These are phyloP conservation scores for Kandelia obovata DNA, from an alignment of 345 rosid genomes.

Conservation along the genomic window DNA sequence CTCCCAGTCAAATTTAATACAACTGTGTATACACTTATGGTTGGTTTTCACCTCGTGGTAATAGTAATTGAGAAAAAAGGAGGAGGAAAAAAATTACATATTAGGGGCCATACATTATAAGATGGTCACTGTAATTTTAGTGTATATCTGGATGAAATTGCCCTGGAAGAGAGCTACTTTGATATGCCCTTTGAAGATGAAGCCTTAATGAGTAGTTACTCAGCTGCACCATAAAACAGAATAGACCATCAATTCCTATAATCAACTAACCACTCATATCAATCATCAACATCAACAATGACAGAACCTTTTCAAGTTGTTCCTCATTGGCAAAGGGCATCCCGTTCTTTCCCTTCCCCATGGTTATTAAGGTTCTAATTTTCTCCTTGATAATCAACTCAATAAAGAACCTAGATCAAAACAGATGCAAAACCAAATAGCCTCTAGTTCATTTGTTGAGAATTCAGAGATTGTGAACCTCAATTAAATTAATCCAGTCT, in stretches of 20 bases:
- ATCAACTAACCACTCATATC: background rate
- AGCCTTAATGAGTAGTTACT: conserved; percentile 46
- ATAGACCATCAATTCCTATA: background rate
- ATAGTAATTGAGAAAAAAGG: background rate
- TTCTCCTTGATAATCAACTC: too few relatives aligned
- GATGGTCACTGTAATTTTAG: conserved; percentile 3
- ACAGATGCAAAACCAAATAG: too few relatives aligned
- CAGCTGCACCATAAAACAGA: conserved; percentile 32
- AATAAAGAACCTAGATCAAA: too few relatives aligned
- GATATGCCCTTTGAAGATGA: conserved; percentile 46
- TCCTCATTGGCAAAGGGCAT: too few relatives aligned
- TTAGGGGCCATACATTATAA: background rate
- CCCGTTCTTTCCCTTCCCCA: too few relatives aligned
- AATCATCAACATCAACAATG: background rate
- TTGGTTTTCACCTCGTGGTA: background rate
- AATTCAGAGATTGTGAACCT: too few relatives aligned
- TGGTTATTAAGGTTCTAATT: too few relatives aligned
- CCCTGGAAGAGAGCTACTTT: conserved; percentile 13
- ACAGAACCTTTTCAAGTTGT: too few relatives aligned
- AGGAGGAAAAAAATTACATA: background rate
- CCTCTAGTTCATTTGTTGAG: too few relatives aligned
- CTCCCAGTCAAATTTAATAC: background rate
- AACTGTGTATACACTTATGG: background rate
- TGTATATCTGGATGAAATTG: conserved; percentile 31
- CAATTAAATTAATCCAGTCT: too few relatives aligned